phyloP scores from a whole-genome alignment of 345 rosid genomes.

The Mallotus nudiflorus region DNA sequence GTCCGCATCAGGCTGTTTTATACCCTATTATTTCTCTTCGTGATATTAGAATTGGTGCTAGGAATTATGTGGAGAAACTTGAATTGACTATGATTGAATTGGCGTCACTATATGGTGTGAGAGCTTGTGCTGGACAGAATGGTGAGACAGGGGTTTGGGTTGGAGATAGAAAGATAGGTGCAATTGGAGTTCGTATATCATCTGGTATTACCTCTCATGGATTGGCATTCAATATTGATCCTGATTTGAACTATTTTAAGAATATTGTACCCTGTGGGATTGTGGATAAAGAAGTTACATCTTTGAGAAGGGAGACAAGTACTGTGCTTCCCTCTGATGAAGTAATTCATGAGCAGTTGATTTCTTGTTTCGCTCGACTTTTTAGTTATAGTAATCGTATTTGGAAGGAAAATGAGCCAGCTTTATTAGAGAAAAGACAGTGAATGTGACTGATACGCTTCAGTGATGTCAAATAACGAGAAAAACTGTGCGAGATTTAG shows the following conservation, averaged over 20 bases:
- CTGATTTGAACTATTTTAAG: constrained; percentile 80
- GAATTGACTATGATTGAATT: constrained; percentile 74
- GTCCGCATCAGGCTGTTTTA: constrained; percentile 78
- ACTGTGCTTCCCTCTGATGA: constrained; percentile 62
- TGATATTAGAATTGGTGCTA: constrained; percentile 67
- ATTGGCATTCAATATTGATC: constrained; percentile 77
- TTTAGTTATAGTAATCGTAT: constrained; percentile 53
- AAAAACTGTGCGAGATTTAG: constrained; percentile 13
- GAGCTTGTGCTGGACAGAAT: constrained; percentile 61
- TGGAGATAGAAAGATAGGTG: constrained; percentile 83
- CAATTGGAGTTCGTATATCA: constrained; percentile 81
- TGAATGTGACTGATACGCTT: constrained; percentile 19
- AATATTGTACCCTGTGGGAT: constrained; percentile 94
- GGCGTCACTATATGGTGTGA: constrained; percentile 65
- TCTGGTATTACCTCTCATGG: constrained; percentile 85
- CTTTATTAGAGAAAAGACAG: constrained; percentile 27
- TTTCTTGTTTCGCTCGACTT: constrained; percentile 61
- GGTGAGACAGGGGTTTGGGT: constrained; percentile 95
- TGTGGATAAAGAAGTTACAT: constrained; percentile 75
- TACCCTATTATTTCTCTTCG: constrained; percentile 81
- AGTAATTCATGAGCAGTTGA: constrained; percentile 68
- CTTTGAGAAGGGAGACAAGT: constrained; percentile 71
- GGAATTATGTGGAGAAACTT: constrained; percentile 75
- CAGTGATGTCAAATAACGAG: constrained; percentile 25
- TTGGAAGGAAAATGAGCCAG: constrained; percentile 46